Percentiles rank a stretch among this genome's conserved stretches.
phyloP scores from a whole-genome alignment of 78 protist species.

The slime mould (Dictyostelium discoideum) region DNA sequence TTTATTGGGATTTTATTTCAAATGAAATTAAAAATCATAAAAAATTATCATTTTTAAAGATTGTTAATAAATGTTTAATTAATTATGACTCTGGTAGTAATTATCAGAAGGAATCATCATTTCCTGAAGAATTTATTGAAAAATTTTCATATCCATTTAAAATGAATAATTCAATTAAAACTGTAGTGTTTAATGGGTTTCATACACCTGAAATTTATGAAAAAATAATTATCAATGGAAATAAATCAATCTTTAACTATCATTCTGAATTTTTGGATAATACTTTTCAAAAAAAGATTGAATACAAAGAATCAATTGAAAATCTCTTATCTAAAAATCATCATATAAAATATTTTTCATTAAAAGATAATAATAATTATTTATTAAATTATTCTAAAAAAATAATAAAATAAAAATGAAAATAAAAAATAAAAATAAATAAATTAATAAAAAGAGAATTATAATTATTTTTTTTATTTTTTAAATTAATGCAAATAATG shows the following conservation, averaged over 20 bases:
- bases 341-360: background rate
- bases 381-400: background rate
- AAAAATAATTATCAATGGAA: background rate
- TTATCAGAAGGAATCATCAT: background rate
- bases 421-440: background rate
- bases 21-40: background rate
- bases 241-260: background rate
- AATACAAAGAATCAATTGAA: background rate
- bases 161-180: background rate
- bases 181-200: background rate
- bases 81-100: background rate
- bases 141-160: background rate
- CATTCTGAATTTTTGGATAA: background rate
- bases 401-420: background rate
- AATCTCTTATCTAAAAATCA: background rate
- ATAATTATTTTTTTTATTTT: too few species aligned
- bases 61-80: constrained; percentile 2
- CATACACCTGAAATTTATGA: background rate
- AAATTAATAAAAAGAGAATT: background rate
- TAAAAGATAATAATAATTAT: constrained; percentile 9
- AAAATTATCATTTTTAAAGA: background rate
- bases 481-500: too few species aligned
- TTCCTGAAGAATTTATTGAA: background rate
- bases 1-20: background rate
- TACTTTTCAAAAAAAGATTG: background rate